Percentiles rank a stretch among this genome's conserved stretches.
Evolutionary conservation across 306 rosid species (phyloP).

Genomic region (Vigna trinervia): DNA sequence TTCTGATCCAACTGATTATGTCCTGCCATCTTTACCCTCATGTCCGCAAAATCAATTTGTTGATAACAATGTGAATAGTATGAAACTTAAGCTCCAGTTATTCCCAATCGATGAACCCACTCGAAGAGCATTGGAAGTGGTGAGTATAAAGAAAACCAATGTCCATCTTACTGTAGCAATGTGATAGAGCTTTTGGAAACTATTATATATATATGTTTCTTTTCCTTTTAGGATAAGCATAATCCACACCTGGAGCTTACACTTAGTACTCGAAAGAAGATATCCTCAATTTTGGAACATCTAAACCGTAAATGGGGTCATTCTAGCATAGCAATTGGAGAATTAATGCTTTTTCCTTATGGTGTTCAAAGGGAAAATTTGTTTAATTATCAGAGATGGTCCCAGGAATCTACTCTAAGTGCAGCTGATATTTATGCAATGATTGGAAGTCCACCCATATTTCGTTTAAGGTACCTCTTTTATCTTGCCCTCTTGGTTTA

Average conservation of each 20-base stretch:
- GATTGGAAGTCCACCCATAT: constrained; percentile 79
- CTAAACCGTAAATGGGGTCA: constrained; percentile 96
- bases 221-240: constrained; percentile 71
- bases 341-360: constrained; percentile 83
- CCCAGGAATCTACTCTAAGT: constrained; percentile 75
- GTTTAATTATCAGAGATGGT: constrained; percentile 74
- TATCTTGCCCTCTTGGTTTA: constrained; percentile 37
- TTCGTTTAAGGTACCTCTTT: constrained; percentile 81
- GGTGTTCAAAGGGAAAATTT: constrained; percentile 70
- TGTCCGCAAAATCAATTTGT: constrained; percentile 62
- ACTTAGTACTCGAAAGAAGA: constrained; percentile 84
- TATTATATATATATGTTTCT: not conserved
- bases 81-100: constrained; percentile 90
- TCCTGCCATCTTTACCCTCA: constrained; percentile 55
- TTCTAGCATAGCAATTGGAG: constrained; percentile 88
- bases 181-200: constrained; percentile 32
- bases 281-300: constrained; percentile 95
- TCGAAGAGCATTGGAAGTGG: constrained; percentile 92
- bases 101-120: constrained; percentile 93
- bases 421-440: constrained; percentile 81
- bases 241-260: constrained; percentile 97
- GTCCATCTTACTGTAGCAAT: constrained; percentile 22
- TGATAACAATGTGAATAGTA: constrained; percentile 56
- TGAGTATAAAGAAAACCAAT: constrained; percentile 51
- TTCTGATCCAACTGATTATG: constrained; percentile 54